phyloP scores from a whole-genome alignment of 768 basidiomycete species.

The Tulasnella sp. region DNA sequence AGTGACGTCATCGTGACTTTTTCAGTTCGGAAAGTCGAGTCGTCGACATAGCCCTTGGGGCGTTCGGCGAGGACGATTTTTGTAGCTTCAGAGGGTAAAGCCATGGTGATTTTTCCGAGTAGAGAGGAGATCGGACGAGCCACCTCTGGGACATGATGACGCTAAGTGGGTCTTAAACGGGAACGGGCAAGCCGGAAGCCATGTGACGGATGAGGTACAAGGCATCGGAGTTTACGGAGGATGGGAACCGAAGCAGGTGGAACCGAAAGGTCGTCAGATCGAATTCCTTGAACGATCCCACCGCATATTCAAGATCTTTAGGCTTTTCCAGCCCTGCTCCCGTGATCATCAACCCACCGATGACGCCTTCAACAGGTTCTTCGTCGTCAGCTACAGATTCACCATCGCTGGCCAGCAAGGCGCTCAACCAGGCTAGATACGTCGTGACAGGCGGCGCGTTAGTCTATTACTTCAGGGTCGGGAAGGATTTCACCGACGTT shows the following conservation, averaged over 20 bases:
- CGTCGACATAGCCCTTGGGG: slow-evolving; percentile 60
- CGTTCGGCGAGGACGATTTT: slow-evolving; percentile 68
- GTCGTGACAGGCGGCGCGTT: slow-evolving; percentile 10
- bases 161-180: neutral
- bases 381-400: neutral
- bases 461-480: slow-evolving; percentile 4
- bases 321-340: neutral
- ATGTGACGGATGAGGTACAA: neutral
- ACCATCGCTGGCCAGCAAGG: slow-evolving; percentile 1
- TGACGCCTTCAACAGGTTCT: neutral
- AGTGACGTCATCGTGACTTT: slow-evolving; percentile 25
- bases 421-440: slow-evolving; percentile 20
- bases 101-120: slow-evolving; percentile 11
- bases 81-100: slow-evolving; percentile 31
- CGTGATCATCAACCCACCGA: neutral
- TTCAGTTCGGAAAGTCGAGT: slow-evolving; percentile 62
- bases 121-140: slow-evolving; percentile 2
- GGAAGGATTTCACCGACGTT: neutral
- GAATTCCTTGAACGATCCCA: neutral
- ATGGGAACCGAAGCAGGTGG: neutral
- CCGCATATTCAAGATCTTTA: neutral
- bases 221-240: neutral
- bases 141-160: neutral
- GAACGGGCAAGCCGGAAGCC: neutral
- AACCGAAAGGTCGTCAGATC: neutral